These are phyloP conservation scores for Tolypocladium inflatum DNA, from an alignment of 2,329 filamentous ascomycete genomes.

Conservation along the genomic window DNA sequence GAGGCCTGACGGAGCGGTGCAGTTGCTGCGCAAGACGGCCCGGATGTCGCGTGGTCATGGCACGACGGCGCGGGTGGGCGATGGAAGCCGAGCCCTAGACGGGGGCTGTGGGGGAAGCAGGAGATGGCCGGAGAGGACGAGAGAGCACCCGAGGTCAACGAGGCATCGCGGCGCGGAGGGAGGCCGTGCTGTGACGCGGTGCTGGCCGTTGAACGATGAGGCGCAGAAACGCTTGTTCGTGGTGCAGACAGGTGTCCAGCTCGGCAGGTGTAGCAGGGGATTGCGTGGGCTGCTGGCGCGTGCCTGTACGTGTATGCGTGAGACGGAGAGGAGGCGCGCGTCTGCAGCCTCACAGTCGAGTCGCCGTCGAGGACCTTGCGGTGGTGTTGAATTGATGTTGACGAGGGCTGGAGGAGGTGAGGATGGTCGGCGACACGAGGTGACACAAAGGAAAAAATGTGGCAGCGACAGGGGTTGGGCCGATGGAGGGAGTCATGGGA, in stretches of 20 bases:
- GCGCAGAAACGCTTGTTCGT: too few relatives aligned
- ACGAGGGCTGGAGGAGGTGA: not conserved
- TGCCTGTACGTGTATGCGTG: not conserved
- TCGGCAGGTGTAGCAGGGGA: not conserved
- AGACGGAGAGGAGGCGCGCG: not conserved
- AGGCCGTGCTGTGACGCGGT: too few relatives aligned
- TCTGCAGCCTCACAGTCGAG: not conserved
- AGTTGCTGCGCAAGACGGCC: slow-evolving; percentile 6
- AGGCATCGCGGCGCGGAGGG: not conserved
- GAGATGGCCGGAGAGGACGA: not conserved
- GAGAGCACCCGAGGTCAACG: not conserved
- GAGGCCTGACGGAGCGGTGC: not conserved
- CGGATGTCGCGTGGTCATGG: slow-evolving; percentile 7
- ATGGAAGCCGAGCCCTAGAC: not conserved
- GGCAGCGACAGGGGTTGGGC: not conserved
- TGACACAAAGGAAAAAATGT: not conserved
- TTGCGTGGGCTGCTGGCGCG: not conserved
- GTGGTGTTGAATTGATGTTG: too few relatives aligned
- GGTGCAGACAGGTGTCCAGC: not conserved
- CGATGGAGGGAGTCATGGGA: not conserved
- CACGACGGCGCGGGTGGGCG: not conserved
- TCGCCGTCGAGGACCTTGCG: not conserved
- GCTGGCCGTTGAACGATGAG: too few relatives aligned
- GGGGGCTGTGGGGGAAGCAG: not conserved
- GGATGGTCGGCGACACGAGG: not conserved